Conservation (phyloP, 2,329 filamentous ascomycete genomes). For the Trichoderma koningii region DNA sequence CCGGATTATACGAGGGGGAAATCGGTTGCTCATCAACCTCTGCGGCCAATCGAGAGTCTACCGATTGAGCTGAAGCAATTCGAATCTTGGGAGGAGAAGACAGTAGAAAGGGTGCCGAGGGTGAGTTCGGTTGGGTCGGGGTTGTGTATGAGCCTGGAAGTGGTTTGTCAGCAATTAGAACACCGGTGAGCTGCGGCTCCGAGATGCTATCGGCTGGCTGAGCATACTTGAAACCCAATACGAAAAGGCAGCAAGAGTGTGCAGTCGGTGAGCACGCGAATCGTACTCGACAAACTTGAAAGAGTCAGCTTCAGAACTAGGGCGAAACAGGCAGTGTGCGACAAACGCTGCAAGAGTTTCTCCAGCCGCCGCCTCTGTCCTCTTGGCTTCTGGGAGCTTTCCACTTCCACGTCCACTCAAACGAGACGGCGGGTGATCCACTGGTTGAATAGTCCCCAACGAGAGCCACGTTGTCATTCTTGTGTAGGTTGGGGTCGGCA, state of each 20-base stretch:
- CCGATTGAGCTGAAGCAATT: conserved; percentile 82
- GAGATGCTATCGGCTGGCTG: neutral
- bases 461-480: conserved; percentile 91
- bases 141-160: conserved; percentile 20
- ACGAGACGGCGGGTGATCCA: conserved; percentile 80
- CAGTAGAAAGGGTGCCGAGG: conserved; percentile 72
- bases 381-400: conserved; percentile 80
- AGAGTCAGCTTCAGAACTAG: conserved; percentile 33
- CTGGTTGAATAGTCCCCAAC: conserved; percentile 89
- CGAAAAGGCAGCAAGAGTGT: conserved; percentile 87
- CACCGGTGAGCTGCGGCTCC: conserved; percentile 38
- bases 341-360: conserved; percentile 85
- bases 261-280: conserved; percentile 82
- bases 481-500: conserved; percentile 94
- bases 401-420: conserved; percentile 98
- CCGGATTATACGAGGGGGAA: conserved; percentile 51
- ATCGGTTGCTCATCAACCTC: conserved; percentile 55
- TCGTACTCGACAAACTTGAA: conserved; percentile 92
- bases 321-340: conserved; percentile 2
- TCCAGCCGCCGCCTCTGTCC: conserved; percentile 88
- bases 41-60: conserved; percentile 76
- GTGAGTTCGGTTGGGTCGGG: conserved; percentile 63
- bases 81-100: conserved; percentile 74
- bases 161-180: conserved; percentile 7
- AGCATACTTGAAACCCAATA: conserved; percentile 86